Percentiles rank a stretch among this genome's conserved stretches.
These are phyloP conservation scores for sorghum (Sorghum bicolor) DNA, from an alignment of 176 grass and related monocot genomes.

Conservation along the genomic window DNA sequence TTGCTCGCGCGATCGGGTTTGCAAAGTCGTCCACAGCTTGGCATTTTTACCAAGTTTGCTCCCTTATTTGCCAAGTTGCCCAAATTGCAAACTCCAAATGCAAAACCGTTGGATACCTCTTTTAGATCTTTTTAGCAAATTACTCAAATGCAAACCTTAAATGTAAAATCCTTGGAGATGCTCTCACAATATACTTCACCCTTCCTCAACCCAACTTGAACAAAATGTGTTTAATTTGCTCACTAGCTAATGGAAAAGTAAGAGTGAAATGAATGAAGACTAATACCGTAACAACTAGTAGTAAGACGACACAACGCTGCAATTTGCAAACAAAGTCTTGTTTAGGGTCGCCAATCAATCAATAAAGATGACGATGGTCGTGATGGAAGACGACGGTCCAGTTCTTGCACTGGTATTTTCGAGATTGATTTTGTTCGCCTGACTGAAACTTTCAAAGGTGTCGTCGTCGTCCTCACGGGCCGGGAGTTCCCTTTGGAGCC, in stretches of 20 bases:
- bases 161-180: too few relatives aligned
- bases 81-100: too few relatives aligned
- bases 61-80: too few relatives aligned
- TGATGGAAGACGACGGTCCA: neutral
- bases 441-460: constrained; percentile 23
- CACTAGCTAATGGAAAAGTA: neutral
- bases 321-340: neutral
- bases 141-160: too few relatives aligned
- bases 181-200: neutral
- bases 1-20: too few relatives aligned
- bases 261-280: neutral
- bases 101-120: too few relatives aligned
- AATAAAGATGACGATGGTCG: neutral
- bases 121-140: too few relatives aligned
- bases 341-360: neutral
- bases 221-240: neutral
- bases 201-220: neutral
- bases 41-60: too few relatives aligned
- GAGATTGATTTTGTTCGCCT: neutral
- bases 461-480: neutral
- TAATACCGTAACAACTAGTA: neutral
- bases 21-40: too few relatives aligned
- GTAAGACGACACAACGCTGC: neutral
- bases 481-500: neutral
- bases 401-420: neutral